Evolutionary conservation across 805 yeast genomes (phyloP), one percentile per base, ranked within the genome.

Genomic region (Wickerhamiella musiphila): DNA sequence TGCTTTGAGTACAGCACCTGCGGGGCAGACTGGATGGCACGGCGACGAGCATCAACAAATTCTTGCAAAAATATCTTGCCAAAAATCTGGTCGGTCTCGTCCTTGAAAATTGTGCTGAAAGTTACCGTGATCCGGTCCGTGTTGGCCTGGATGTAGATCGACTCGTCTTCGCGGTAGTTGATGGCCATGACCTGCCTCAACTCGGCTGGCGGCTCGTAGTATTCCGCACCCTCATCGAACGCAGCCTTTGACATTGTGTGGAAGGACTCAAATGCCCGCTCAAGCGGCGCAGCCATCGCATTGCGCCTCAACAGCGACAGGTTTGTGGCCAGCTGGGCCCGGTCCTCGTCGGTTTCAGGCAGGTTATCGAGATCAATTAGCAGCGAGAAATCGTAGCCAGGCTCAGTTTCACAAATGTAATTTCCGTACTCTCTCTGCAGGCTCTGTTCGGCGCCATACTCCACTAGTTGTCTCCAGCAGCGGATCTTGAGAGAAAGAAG

Each of bases 1-100:
- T 81, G 94, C 40, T 65, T 68, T 5, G 93, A 76, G 49, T 78
- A 84, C 46, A 90, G 67, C 33, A 90, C 99, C 61, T 90, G 99
- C 12, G 99, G 99, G 2, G 96, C 95, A 31, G 90, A 84, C 58
- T 90, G 98, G 38, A 90, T 86, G 4, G 93, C 78, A 54, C 94
- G 70, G 52, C 78, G 78, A 57, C 99, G 73, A 8, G 96, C 94
- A 54, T 84, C 95, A 28, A 83, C 93, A 53, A 84, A 84, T 58
- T 84, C 94, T 42, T 56, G 58, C 38, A 58, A 32, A 25, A 48
- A 49, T 37, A 52, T 52, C 28, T 44, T 47, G 23, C 58, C 60
- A 23, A 56, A 49, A 10, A 53, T 49, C 52, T 79, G 82, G 57
- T 90, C 99, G 3, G 96, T 90, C 55, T 90, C 96, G 56, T 90